Percentiles rank a stretch among this genome's conserved stretches.
phyloP scores from a whole-genome alignment of 2,329 filamentous ascomycete species.

The Talaromyces verruculosus region DNA sequence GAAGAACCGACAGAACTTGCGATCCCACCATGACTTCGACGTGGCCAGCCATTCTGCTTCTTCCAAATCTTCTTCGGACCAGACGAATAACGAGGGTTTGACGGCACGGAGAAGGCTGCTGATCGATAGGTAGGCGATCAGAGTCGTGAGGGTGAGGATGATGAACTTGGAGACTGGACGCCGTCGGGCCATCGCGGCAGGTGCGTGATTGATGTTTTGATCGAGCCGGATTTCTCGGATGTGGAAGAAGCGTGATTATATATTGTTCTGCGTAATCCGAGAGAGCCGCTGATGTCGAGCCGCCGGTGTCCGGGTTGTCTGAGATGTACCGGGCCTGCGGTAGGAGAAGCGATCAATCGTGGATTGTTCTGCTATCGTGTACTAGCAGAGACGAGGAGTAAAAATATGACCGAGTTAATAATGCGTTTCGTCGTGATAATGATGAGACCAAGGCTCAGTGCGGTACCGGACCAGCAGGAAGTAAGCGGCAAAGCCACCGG shows the following conservation, averaged over 20 bases:
- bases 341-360: not conserved
- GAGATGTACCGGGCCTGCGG: slow-evolving; percentile 8
- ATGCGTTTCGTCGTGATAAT: slow-evolving; percentile 17
- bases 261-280: not conserved
- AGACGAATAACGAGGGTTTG: slow-evolving; percentile 63
- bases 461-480: slow-evolving; percentile 29
- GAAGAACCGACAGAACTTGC: slow-evolving; percentile 76
- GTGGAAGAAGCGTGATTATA: not conserved
- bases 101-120: slow-evolving; percentile 56
- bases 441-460: slow-evolving; percentile 20
- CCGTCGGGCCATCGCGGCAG: slow-evolving; percentile 37
- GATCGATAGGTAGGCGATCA: slow-evolving; percentile 45
- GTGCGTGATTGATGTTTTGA: not conserved
- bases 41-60: slow-evolving; percentile 68
- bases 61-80: slow-evolving; percentile 60
- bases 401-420: slow-evolving; percentile 1
- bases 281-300: not conserved
- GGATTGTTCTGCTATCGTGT: not conserved
- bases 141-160: slow-evolving; percentile 41
- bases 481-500: slow-evolving; percentile 27
- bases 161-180: slow-evolving; percentile 37
- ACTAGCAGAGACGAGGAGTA: not conserved
- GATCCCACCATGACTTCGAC: slow-evolving; percentile 71
- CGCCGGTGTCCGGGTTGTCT: not conserved
- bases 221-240: not conserved